Evolutionary conservation across 345 rosid genomes (phyloP).

Genomic region (Syzygium jambos): DNA sequence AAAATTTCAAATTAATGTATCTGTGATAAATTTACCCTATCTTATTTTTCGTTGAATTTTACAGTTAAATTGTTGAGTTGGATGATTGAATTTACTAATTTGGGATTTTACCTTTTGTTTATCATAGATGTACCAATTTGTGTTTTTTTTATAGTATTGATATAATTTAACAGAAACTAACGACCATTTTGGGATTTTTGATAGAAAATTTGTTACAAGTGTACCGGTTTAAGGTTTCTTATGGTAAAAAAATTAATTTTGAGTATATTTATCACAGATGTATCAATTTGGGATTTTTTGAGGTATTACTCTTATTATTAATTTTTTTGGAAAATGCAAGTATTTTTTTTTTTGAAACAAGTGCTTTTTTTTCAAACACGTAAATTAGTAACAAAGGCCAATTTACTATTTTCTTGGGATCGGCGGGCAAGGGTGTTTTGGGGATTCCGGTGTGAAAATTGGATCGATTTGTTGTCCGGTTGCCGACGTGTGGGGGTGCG

Average conservation of each 20-base stretch:
- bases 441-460: not conserved
- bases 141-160: too few species aligned
- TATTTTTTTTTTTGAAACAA: not conserved
- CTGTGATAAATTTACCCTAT: too few species aligned
- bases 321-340: too few species aligned
- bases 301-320: fast-evolving
- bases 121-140: too few species aligned
- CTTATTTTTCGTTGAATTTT: not conserved
- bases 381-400: not conserved
- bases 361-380: not conserved
- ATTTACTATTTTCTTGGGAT: not conserved
- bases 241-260: not conserved
- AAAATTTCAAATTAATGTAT: too few species aligned
- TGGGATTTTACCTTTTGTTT: too few species aligned
- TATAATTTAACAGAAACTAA: not conserved
- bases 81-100: too few species aligned
- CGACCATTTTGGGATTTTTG: fast-evolving
- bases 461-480: not conserved
- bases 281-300: fast-evolving
- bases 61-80: too few species aligned
- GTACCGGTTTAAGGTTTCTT: not conserved
- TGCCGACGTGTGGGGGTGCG: not conserved
- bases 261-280: not conserved
- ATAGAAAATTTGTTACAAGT: not conserved
- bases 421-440: not conserved